Conservation (phyloP, 805 yeast genomes). For the Saccharomycopsis fodiens region DNA sequence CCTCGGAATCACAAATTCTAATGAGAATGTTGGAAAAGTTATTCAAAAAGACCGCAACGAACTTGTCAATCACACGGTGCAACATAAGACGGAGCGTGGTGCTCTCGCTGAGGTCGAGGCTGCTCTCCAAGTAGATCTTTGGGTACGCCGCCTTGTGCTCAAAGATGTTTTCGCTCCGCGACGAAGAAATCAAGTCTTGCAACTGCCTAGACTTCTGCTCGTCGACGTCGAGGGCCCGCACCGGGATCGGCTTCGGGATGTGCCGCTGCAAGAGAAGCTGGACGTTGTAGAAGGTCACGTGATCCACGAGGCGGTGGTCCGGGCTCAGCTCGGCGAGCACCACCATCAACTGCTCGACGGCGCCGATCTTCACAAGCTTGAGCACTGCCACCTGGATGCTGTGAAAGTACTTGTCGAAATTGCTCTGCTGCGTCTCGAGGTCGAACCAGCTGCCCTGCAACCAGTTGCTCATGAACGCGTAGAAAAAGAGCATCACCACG, state of each 20-base stretch:
- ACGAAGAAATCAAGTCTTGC: slow-evolving; percentile 22
- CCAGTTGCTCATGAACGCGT: slow-evolving; percentile 17
- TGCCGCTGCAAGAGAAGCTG: slow-evolving; percentile 60
- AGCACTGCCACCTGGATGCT: slow-evolving; percentile 10
- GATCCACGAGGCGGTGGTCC: slow-evolving; percentile 23
- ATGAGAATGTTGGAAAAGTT: slow-evolving; percentile 32
- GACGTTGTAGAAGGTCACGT: slow-evolving; percentile 53
- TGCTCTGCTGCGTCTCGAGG: slow-evolving; percentile 12
- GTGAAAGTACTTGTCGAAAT: slow-evolving; percentile 16
- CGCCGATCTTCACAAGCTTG: slow-evolving; percentile 35
- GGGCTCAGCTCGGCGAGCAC: slow-evolving; percentile 48
- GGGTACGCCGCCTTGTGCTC: slow-evolving; percentile 3
- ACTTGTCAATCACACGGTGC: slow-evolving; percentile 11
- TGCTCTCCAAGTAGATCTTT: slow-evolving; percentile 14
- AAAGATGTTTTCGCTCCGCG: slow-evolving; percentile 2
- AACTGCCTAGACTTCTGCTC: slow-evolving; percentile 32
- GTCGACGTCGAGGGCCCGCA: slow-evolving; percentile 44
- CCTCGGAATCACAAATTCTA: slow-evolving; percentile 25
- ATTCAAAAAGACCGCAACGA: slow-evolving; percentile 25
- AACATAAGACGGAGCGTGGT: slow-evolving; percentile 5
- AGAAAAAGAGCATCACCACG: slow-evolving; percentile 9
- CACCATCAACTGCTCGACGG: slow-evolving; percentile 59
- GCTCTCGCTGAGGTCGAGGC: slow-evolving; percentile 1
- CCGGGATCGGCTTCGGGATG: slow-evolving; percentile 49
- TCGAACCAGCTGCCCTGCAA: slow-evolving; percentile 16